A percentile compares a stretch with the other conserved stretches of the same genome.
Conservation (phyloP, 148 eudicot species). For the Rhododendron ferrugineum region DNA sequence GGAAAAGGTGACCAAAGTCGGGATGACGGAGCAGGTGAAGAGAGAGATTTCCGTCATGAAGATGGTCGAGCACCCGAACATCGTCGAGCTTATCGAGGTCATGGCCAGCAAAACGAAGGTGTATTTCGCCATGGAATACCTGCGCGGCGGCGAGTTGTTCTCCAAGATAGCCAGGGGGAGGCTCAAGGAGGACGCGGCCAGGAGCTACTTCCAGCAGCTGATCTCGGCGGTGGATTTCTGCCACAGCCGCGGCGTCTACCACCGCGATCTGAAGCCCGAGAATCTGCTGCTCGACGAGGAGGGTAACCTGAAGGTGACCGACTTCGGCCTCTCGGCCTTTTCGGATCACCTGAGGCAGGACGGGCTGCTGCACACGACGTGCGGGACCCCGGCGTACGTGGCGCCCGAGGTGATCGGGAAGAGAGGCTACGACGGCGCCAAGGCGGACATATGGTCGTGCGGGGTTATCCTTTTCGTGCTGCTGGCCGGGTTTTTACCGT, state of each 20-base stretch:
- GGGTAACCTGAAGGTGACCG: constrained; percentile 55
- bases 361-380: constrained; percentile 51
- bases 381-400: constrained; percentile 80
- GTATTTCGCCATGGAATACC: constrained; percentile 68
- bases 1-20: constrained; percentile 59
- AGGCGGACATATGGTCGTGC: constrained; percentile 81
- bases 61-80: constrained; percentile 62
- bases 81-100: constrained; percentile 67
- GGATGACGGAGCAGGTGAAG: constrained; percentile 76
- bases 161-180: constrained; percentile 35
- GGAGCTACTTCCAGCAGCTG: constrained; percentile 55
- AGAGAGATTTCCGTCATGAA: constrained; percentile 75
- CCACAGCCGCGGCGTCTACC: constrained; percentile 73
- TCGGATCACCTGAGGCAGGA: constrained; percentile 35
- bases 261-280: constrained; percentile 72
- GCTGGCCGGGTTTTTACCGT: constrained; percentile 65
- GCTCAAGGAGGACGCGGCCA: constrained; percentile 41
- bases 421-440: constrained; percentile 69
- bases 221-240: constrained; percentile 74
- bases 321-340: constrained; percentile 67
- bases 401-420: constrained; percentile 76
- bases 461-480: constrained; percentile 63
- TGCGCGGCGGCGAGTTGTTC: constrained; percentile 72
- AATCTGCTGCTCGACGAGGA: constrained; percentile 51
- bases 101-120: constrained; percentile 66